Evolutionary conservation across 2,329 filamentous ascomycete species (phyloP).

Genomic region (Xylariaceae sp.): DNA sequence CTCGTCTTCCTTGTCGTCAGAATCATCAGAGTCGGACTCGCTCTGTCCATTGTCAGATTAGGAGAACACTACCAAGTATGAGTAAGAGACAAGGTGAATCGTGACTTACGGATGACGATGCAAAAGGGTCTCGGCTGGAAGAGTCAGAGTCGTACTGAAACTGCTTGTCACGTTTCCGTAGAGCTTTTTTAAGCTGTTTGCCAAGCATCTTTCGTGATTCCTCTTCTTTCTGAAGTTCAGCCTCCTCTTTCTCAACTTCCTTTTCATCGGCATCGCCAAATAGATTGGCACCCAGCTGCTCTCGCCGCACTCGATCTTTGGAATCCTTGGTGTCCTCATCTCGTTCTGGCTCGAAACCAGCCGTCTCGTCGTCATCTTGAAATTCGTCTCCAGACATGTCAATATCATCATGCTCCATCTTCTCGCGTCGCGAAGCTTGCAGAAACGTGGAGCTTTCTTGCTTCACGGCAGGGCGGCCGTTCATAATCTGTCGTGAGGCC

Average conservation of each 20-base stretch:
- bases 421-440: slow-evolving; percentile 56
- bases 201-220: slow-evolving; percentile 65
- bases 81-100: slow-evolving; percentile 12
- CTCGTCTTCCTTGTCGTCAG: slow-evolving; percentile 36
- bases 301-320: slow-evolving; percentile 66
- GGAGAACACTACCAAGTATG: slow-evolving; percentile 1
- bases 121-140: slow-evolving; percentile 50
- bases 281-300: slow-evolving; percentile 81
- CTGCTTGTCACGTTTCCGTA: slow-evolving; percentile 81
- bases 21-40: slow-evolving; percentile 38
- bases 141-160: slow-evolving; percentile 74
- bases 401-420: slow-evolving; percentile 65
- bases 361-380: slow-evolving; percentile 80
- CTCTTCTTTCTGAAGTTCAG: slow-evolving; percentile 63
- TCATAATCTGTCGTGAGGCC: slow-evolving; percentile 57
- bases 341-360: slow-evolving; percentile 68
- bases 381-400: slow-evolving; percentile 69
- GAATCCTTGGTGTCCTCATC: slow-evolving; percentile 75
- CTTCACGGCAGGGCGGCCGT: slow-evolving; percentile 57
- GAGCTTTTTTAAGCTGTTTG: slow-evolving; percentile 71
- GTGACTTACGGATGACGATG: slow-evolving; percentile 42
- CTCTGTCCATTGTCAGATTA: slow-evolving; percentile 27
- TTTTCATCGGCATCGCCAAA: slow-evolving; percentile 67
- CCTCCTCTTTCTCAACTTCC: slow-evolving; percentile 67
- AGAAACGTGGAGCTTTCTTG: slow-evolving; percentile 61